These are phyloP conservation scores for Smittium mucronatum DNA, from an alignment of 371 early-diverging fungal species.

Conservation along the genomic window DNA sequence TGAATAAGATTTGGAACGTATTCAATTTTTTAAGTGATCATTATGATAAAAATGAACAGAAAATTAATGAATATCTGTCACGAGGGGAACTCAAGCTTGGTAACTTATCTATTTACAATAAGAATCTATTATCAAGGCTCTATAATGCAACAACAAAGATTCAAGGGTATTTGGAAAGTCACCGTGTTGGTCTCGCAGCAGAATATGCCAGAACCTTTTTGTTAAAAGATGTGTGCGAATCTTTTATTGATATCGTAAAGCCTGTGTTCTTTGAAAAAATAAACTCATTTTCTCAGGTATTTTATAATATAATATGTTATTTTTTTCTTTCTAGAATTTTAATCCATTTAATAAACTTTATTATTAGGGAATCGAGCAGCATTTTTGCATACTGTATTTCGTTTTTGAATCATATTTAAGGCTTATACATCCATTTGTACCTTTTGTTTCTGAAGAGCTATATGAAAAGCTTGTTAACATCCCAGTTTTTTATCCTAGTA, in stretches of 20 bases:
- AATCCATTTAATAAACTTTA: too few relatives aligned
- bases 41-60: slow-evolving; percentile 24
- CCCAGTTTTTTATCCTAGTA: not conserved
- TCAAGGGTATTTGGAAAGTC: slow-evolving; percentile 50
- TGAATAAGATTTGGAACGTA: slow-evolving; percentile 98
- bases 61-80: not conserved
- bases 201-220: slow-evolving; percentile 77
- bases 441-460: slow-evolving; percentile 94
- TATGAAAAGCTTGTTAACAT: slow-evolving; percentile 27
- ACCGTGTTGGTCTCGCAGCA: slow-evolving; percentile 75
- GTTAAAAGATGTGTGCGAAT: slow-evolving; percentile 89
- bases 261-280: slow-evolving; percentile 38
- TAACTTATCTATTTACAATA: slow-evolving; percentile 52
- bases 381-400: slow-evolving; percentile 3
- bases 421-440: slow-evolving; percentile 92
- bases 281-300: slow-evolving; percentile 32
- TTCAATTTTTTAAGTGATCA: slow-evolving; percentile 61
- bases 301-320: slow-evolving; percentile 11
- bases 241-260: slow-evolving; percentile 80
- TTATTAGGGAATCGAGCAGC: slow-evolving; percentile 22
- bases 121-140: slow-evolving; percentile 75
- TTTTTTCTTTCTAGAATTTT: slow-evolving; percentile 3
- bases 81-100: not conserved
- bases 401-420: slow-evolving; percentile 40
- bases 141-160: slow-evolving; percentile 51